Base-by-base conservation (phyloP, 441 rosid species). In the Francoa sonchifolia region DNA sequence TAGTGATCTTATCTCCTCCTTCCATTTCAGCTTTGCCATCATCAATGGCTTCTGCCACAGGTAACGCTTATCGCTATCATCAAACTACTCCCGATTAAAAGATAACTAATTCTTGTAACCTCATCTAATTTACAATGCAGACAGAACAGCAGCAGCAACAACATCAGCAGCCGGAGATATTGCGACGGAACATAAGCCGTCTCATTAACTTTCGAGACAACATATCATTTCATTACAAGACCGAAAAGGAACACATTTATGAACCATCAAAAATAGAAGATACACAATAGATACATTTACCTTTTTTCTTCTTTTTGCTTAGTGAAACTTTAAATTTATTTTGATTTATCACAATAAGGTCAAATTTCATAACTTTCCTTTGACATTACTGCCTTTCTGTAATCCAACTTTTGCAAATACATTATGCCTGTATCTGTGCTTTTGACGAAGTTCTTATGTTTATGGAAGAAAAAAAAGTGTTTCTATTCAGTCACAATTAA, bases 21-120 rank as follows among this genome's bases (percentile, higher is more conserved):
- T 22, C 34, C 11, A n/a, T n/a, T n/a, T 8, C 51, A 2, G 32
- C 50, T 39, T 32, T 60, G 26, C 49, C 58, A 18, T 26, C 46
- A 29, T 19, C 42, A n/a, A n/a, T n/a, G n/a, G n/a, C n/a, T 0
- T 13, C 31, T 12, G 31, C 21, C 5, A 19, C 62, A n/a, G 46
- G 67, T 50, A 14, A 7, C 1, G 0, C 4, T 25, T 32, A 11
- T 19, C 32, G 13, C 18, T 22, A 28, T 20, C 42, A 36, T 17
- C 34, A n/a, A n/a, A n/a, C n/a, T n/a, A n/a, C n/a, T n/a, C n/a
- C n/a, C n/a, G n/a, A n/a, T n/a, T n/a, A n/a, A n/a, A n/a, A n/a
- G n/a, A n/a, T n/a, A n/a, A n/a, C n/a, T n/a, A n/a, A n/a, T 44
- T 29, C 17, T 13, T 26, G n/a, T 21, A n/a, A 8, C 11, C 18